These are phyloP conservation scores for Calonectria crousiana DNA, from an alignment of 2,329 filamentous ascomycete species.

Conservation along the genomic window DNA sequence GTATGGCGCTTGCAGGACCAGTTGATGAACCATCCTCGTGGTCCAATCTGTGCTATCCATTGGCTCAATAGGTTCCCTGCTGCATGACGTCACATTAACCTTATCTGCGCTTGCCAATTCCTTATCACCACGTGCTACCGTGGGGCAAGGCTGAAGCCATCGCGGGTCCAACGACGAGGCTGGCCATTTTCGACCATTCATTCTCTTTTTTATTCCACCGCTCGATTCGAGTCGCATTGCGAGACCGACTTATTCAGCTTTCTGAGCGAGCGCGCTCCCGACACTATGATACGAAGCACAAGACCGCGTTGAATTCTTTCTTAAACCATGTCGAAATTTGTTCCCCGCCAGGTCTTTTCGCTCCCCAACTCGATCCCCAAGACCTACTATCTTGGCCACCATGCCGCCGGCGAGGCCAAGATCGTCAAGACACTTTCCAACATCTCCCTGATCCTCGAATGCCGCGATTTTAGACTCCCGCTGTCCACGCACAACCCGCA, in stretches of 20 bases:
- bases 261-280: neutral
- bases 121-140: conserved; percentile 38
- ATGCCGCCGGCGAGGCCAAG: conserved; percentile 78
- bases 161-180: conserved; percentile 29
- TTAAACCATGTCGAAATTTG: conserved; percentile 63
- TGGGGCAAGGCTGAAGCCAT: conserved; percentile 36
- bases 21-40: conserved; percentile 32
- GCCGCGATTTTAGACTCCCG: conserved; percentile 91
- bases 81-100: conserved; percentile 34
- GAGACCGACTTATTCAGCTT: neutral
- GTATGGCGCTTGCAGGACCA: neutral
- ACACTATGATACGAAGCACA: conserved; percentile 7
- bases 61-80: conserved; percentile 35
- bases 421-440: conserved; percentile 87
- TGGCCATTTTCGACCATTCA: conserved; percentile 23
- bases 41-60: conserved; percentile 29
- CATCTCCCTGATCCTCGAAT: conserved; percentile 92
- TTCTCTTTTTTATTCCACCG: conserved; percentile 18
- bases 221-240: conserved; percentile 9
- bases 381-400: conserved; percentile 96
- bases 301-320: neutral
- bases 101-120: neutral
- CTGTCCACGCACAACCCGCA: conserved; percentile 90
- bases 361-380: conserved; percentile 80
- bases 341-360: conserved; percentile 80